Evolutionary conservation across 1,284 basidiomycete species (phyloP), one percentile per base, ranked within the genome.

Genomic region (Sphaerobolus stellatus): DNA sequence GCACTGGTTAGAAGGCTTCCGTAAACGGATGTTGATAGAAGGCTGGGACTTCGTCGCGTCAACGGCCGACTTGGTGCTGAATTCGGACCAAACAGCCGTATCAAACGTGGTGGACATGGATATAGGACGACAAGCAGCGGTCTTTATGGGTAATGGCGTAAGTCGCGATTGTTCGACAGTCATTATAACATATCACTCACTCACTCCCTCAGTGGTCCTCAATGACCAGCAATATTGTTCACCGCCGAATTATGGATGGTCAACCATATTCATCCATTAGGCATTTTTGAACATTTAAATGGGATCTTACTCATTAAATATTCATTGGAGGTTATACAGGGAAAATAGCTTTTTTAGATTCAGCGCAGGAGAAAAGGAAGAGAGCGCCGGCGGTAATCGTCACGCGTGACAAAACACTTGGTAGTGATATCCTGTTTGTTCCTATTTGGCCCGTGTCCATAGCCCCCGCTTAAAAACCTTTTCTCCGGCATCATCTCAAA

Each of bases 61-160:
- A 8, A 77, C 69, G 27, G 58, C 61, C 29, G 81, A 84, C 60
- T 62, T 84, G 45, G 68, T 69, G 41, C 61, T 76, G 8, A 72
- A 75, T 58, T 62, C 70, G 61, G 74, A 79, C 59, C 77, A 83
- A 64, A 72, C 68, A 43, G 81, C 80, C 50, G 75, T 82, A 4
- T 74, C 74, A 13, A 78, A 81, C 65, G 80, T 77, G 33, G 75
- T 83, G 5, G 83, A 86, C 66, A 82, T 83, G 78, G 80, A 83
- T 59, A 71, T 86, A 45, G 82, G 76, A 20, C 69, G 80, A 40
- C 66, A 71, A 54, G 75, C 82, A 1, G 80, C 79, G 6, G 79
- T 83, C 7, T 84, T 84, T 62, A 75, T 84, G 48, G 82, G 83
- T 0, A 83, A 83, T 61, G 81, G 81, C 63, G 81, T 83, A 64